Evolutionary conservation across 148 eudicot genomes (phyloP), one percentile per base, ranked within the genome.

Genomic region (Fagopyrum esculentum): DNA sequence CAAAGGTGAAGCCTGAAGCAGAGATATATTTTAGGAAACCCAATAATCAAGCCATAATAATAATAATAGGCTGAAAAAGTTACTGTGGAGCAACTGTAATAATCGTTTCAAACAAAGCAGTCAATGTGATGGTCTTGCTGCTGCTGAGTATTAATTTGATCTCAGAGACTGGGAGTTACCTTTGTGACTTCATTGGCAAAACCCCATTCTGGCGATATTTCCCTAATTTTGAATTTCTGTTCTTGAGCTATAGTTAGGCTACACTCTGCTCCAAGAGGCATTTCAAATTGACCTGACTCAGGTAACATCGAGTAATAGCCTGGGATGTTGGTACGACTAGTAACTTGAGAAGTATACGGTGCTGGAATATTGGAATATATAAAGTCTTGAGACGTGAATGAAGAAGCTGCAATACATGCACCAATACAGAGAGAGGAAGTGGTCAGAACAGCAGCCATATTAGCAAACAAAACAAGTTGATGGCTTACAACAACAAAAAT

Each of bases 121-220:
- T 5, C 19, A 40, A 66, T 5, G 47, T 40, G 35, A 63, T 30
- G 69, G 7, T 30, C 69, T 11, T 3, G 46, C 46, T 66, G 71
- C 43, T 40, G 71, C 5, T 12, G 9, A 8, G 16, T 63, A 45
- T 35, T 66, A 4, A 15, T 29, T 3, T 6, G 17, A 66, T 66
- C 43, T 49, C 72, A 64, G n/a, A 76, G 17, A n/a, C 29, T 74
- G 64, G 69, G 44, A 78, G 52, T 43, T 84, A 90, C 98, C 96
- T 89, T 91, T 4, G 93, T 84, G 68, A 83, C 74, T 77, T 86
- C 89, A 22, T 84, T 76, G 59, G 86, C 76, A 82, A 84, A 93
- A 76, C 93, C 90, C 96, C 92, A 93, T 69, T 87, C 89, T 30
- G 98, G 98, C 49, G 91, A 89, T 79, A 93, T 78, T 77, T 86